Base-by-base conservation (phyloP, 805 yeast genomes). In the Yamadazyma nakazawae region DNA sequence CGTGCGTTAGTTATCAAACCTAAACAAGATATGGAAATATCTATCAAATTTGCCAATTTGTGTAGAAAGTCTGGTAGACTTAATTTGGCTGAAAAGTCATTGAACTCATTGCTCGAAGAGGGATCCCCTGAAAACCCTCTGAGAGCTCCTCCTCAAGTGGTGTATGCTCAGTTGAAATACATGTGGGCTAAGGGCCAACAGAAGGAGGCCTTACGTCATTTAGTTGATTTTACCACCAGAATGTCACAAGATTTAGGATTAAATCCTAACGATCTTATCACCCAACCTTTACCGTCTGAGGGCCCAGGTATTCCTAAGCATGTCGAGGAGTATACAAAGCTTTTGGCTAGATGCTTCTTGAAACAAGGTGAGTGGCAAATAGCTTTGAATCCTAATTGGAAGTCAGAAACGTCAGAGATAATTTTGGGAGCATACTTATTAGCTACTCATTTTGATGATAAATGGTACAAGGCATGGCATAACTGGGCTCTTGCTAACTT, bases 361-460 rank as follows among this genome's bases (percentile, higher is more conserved):
- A 95, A 94, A 59, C 99, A 94, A 68, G 99, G 99, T 56, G 97
- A 94, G 64, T 94, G 99, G 99, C 94, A 90, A 61, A 87, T 92
- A 50, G 84, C 86, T 0, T 67, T 92, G 54, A 85, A 85, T 48
- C 78, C 74, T 40, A 80, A 80, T 52, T 92, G 98, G 98, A 78
- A 88, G 50, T 76, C 81, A 9, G 86, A 83, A 51, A 73, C 76
- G 32, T 82, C 91, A 1, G 91, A 89, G 37, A 85, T 91, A 1
- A 89, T 94, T 53, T 69, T 94, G 49, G 96, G 97, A 11, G 90
- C 97, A 0, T 94, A 88, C 62, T 70, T 94, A 46, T 73, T 94
- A 53, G 98, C 99, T 0, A 92, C 99, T 0, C 97, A 91, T 62
- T 92, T 94, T 64, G 97, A 94, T 62, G 75, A 80, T 31, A 78